Percentiles rank a stretch among this genome's conserved stretches.
Evolutionary conservation across 257 asterid species (phyloP).

Genomic region (Fraxinus americana): DNA sequence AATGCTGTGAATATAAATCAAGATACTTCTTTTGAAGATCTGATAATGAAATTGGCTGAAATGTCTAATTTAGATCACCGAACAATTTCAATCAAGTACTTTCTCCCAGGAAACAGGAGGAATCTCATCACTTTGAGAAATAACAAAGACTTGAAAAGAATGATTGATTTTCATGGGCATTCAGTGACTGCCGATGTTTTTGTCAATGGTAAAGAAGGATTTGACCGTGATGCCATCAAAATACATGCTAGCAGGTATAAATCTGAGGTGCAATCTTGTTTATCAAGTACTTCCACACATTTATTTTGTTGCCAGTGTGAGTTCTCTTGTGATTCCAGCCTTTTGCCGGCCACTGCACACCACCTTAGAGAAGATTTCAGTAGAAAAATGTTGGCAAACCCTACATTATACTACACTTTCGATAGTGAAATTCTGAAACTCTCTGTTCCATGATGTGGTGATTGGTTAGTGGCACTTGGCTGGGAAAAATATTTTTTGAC

Average conservation of each 20-base stretch:
- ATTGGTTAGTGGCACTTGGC: constrained; percentile 15
- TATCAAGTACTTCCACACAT: constrained; percentile 12
- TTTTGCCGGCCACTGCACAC: constrained; percentile 10
- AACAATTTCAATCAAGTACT: constrained; percentile 74
- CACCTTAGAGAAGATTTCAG: constrained; percentile 15
- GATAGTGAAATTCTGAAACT: constrained; percentile 9
- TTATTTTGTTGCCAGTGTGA: neutral
- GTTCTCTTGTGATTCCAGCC: constrained; percentile 9
- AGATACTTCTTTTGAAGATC: constrained; percentile 65
- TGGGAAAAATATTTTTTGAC: constrained; percentile 21
- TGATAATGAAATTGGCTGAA: constrained; percentile 77
- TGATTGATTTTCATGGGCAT: constrained; percentile 79
- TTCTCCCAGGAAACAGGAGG: constrained; percentile 88
- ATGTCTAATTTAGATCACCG: constrained; percentile 65
- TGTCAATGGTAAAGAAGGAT: constrained; percentile 69
- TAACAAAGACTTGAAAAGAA: constrained; percentile 80
- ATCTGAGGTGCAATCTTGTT: constrained; percentile 17
- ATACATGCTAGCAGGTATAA: constrained; percentile 52
- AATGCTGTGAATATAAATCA: constrained; percentile 73
- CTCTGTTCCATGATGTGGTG: neutral
- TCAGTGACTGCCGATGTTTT: constrained; percentile 87
- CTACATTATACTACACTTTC: constrained; percentile 2
- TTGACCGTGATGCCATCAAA: constrained; percentile 53
- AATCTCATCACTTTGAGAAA: constrained; percentile 74
- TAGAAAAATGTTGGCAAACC: constrained; percentile 2